Conservation (phyloP, 1,284 basidiomycete species). For the Cryptococcus sp. region DNA sequence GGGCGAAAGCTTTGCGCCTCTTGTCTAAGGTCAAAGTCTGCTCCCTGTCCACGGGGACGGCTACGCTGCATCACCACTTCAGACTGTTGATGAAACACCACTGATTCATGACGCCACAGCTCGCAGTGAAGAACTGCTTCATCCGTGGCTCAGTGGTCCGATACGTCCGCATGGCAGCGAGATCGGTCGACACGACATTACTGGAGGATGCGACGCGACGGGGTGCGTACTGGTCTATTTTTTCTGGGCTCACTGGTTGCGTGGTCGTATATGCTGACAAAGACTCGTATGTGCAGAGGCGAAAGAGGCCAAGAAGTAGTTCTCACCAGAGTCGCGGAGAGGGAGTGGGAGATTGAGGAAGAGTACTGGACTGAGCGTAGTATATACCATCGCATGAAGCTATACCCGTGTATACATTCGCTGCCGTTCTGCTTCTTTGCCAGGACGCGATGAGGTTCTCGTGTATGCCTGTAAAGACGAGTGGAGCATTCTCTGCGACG, state of each 20-base stretch:
- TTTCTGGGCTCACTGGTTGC: no score
- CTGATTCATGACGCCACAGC: constrained; percentile 58
- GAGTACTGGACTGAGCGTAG: not conserved
- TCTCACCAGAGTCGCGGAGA: not conserved
- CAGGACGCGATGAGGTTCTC: no score
- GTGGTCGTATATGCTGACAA: constrained; percentile 3
- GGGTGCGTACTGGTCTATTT: constrained; percentile 60
- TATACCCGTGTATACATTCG: constrained; percentile 8
- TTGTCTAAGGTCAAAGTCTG: not conserved
- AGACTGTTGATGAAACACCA: not conserved
- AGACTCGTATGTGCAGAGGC: constrained; percentile 44
- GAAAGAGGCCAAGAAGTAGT: constrained; percentile 32
- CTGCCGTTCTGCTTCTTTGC: no score
- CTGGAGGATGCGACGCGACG: constrained; percentile 95
- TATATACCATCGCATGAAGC: constrained; percentile 21
- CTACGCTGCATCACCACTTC: no score
- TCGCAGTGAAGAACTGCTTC: constrained; percentile 98
- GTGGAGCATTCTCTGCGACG: no score
- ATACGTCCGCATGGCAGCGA: constrained; percentile 90
- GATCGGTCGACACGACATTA: constrained; percentile 92
- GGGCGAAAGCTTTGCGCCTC: not conserved
- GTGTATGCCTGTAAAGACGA: no score
- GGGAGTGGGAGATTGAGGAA: not conserved
- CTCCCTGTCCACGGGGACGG: no score
- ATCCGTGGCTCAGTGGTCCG: constrained; percentile 97